Conservation (phyloP, 2,329 filamentous ascomycete species). For the Pyrenophora tritici-repentis region DNA sequence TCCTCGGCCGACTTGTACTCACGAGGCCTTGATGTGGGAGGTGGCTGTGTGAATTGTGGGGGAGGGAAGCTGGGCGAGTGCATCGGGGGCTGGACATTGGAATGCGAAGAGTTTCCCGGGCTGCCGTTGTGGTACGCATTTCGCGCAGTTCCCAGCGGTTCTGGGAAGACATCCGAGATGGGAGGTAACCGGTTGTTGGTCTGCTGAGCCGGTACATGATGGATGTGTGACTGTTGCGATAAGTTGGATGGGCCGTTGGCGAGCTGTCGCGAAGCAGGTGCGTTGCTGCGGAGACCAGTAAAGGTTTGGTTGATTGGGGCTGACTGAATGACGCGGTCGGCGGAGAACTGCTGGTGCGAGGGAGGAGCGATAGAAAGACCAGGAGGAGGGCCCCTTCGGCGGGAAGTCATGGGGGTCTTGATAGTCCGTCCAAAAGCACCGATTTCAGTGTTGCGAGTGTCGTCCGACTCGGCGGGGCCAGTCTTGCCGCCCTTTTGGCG, state of each 20-base stretch:
- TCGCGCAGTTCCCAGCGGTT: constrained; percentile 62
- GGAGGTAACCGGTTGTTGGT: constrained; percentile 91
- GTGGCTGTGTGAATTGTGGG: constrained; percentile 54
- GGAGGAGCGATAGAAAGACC: constrained; percentile 95
- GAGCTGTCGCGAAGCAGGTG: constrained; percentile 74
- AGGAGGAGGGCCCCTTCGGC: constrained; percentile 78
- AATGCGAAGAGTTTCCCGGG: constrained; percentile 67
- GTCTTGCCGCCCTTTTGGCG: constrained; percentile 78
- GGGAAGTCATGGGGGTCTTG: constrained; percentile 74
- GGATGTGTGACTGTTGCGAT: constrained; percentile 84
- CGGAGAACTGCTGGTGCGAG: constrained; percentile 86
- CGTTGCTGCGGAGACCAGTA: constrained; percentile 73
- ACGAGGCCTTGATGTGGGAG: constrained; percentile 65
- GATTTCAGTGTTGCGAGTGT: constrained; percentile 39
- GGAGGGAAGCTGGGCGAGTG: constrained; percentile 78
- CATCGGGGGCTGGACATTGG: constrained; percentile 68
- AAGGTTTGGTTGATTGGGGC: constrained; percentile 94
- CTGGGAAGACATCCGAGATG: constrained; percentile 92
- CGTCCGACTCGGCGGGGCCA: constrained; percentile 35
- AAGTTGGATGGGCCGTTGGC: constrained; percentile 82
- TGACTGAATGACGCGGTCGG: constrained; percentile 95
- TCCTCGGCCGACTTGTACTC: constrained; percentile 97
- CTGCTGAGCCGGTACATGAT: constrained; percentile 85
- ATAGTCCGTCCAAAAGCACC: constrained; percentile 51
- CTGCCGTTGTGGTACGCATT: constrained; percentile 65